Evolutionary conservation across 345 rosid genomes (phyloP).

Genomic region (Cardamine occulta): DNA sequence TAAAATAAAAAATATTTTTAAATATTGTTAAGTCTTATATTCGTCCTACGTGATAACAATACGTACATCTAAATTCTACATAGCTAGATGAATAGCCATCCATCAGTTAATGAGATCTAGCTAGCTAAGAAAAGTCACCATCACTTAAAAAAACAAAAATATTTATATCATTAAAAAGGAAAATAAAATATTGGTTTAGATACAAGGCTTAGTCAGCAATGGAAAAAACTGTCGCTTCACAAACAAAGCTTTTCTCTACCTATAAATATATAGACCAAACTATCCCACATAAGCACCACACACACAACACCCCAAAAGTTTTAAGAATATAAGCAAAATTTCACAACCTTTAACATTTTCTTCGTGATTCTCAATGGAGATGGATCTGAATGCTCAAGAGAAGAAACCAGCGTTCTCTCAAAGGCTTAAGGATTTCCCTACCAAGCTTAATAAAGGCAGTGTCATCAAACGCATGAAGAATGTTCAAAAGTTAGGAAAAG

Average conservation of each 20-base stretch:
- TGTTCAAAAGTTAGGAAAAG: conserved; percentile 55
- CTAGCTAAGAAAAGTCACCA: conserved; percentile 28
- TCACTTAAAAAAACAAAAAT: neutral
- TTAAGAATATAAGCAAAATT: conserved; percentile 18
- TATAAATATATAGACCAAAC: conserved; percentile 59
- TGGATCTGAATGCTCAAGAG: conserved; percentile 44
- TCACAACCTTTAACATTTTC: conserved; percentile 9
- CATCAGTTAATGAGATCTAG: conserved; percentile 35
- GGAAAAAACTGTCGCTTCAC: conserved; percentile 45
- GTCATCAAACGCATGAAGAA: conserved; percentile 37
- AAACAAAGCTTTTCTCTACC: conserved; percentile 33
- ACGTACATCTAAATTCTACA: conserved; percentile 35
- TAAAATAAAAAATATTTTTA: neutral
- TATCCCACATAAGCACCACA: conserved; percentile 35
- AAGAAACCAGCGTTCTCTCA: conserved; percentile 37
- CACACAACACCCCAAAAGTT: conserved; percentile 9
- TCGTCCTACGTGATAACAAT: conserved; percentile 19
- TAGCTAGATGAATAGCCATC: conserved; percentile 28
- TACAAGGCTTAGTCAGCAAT: conserved; percentile 48
- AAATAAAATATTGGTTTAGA: conserved; percentile 38
- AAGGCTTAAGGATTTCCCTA: conserved; percentile 42
- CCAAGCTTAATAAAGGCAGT: conserved; percentile 42
- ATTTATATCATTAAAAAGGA: conserved; percentile 4
- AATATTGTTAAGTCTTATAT: conserved; percentile 6
- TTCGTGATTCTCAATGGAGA: conserved; percentile 44